Base-by-base conservation (phyloP, 805 yeast genomes). In the Kodamaea hsintzibuensis region DNA sequence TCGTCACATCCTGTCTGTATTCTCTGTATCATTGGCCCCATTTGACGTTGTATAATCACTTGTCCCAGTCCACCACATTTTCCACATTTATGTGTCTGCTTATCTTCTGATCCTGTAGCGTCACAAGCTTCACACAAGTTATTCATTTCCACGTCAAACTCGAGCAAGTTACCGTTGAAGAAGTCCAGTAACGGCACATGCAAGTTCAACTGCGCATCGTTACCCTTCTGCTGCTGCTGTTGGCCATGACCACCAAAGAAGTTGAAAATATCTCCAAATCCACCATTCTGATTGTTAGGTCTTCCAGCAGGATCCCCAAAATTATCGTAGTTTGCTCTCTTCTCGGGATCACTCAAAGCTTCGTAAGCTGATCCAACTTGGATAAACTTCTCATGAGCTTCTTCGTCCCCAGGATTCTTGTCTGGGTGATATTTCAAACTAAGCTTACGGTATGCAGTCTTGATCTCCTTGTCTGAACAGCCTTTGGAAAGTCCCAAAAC, bases 331-430 rank as follows among this genome's bases (percentile, higher is more conserved):
- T 83, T 76, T 25, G 76, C 62, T 55, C 87, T 80, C 69, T 89
- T 88, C 53, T 88, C 89, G 3, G 80, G 67, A 66, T 91, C 90
- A 59, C 83, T 80, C 57, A 91, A 78, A 10, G 91, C 88, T 52
- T 91, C 97, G 68, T 93, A 93, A 0, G 98, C 98, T 64, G 88
- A 96, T 13, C 96, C 96, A 27, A 95, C 82, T 70, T 91, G 96
- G 49, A 95, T 86, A 68, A 92, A 95, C 71, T 82, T 86, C 49
- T 88, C 86, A 59, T 89, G 91, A 0, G 98, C 96, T 27, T 81
- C 87, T 7, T 89, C 91, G 61, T 86, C 82, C 6, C 55, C 57
- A 7, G 88, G 86, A 67, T 93, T 95, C 73, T 93, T 93, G 71
- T 93, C 99, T 1, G 99, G 99, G 66, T 93, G 99, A 70, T 82